Conservation (phyloP, 257 asterid genomes). For the Plantago ovata region DNA sequence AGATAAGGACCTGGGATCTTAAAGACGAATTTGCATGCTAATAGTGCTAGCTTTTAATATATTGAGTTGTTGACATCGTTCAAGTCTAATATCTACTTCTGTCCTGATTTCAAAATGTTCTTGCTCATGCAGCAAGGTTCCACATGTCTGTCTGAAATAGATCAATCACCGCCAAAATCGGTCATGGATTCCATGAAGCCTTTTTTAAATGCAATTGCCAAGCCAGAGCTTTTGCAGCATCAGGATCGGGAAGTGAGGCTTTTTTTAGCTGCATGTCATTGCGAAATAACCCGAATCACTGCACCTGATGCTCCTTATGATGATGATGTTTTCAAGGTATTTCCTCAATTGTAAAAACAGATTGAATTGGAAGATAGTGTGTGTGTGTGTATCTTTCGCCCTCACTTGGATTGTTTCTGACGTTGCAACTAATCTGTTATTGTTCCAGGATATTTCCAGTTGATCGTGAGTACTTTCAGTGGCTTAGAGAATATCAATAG, state of each 20-base stretch:
- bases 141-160: constrained; percentile 74
- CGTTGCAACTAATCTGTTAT: constrained; percentile 21
- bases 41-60: not conserved
- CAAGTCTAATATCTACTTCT: not conserved
- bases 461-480: constrained; percentile 85
- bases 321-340: constrained; percentile 84
- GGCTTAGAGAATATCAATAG: constrained; percentile 73
- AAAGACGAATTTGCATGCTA: not conserved
- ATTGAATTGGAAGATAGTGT: too few relatives aligned
- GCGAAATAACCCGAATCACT: constrained; percentile 95
- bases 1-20: too few relatives aligned
- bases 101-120: constrained; percentile 14
- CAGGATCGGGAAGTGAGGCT: constrained; percentile 89
- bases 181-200: constrained; percentile 78
- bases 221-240: constrained; percentile 89
- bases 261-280: constrained; percentile 88
- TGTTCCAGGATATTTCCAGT: constrained; percentile 74
- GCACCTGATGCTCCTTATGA: constrained; percentile 96
- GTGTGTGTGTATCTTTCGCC: constrained; percentile 15
- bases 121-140: constrained; percentile 78
- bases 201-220: constrained; percentile 66
- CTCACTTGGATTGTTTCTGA: constrained; percentile 20
- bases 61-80: not conserved
- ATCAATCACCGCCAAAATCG: constrained; percentile 80
- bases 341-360: constrained; percentile 14